Evolutionary conservation across 192 early-diverging fungal genomes (phyloP).

Genomic region (Umbelopsis sp.): DNA sequence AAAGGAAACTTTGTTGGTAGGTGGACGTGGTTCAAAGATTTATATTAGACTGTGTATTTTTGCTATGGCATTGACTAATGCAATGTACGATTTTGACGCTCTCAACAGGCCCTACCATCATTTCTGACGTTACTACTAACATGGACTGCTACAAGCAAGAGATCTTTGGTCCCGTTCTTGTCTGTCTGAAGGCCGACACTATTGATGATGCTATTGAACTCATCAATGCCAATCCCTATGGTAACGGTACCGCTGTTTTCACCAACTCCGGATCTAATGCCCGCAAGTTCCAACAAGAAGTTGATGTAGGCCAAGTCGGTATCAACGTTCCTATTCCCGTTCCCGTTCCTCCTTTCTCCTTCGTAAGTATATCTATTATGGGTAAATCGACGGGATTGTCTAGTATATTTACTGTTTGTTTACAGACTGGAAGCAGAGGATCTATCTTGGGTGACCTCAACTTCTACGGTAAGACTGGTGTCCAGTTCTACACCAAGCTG

Average conservation of each 20-base stretch:
- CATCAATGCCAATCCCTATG: constrained; percentile 90
- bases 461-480: constrained; percentile 82
- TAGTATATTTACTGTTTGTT: no score
- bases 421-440: constrained; percentile 76
- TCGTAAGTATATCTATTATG: constrained; percentile 31
- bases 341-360: constrained; percentile 95
- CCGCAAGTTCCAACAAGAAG: constrained; percentile 83
- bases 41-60: no score
- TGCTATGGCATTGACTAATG: no score
- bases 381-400: no score
- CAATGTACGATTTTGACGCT: no score
- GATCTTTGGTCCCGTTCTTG: constrained; percentile 94
- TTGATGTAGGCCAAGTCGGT: constrained; percentile 93
- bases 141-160: constrained; percentile 95
- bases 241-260: constrained; percentile 85
- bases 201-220: constrained; percentile 91
- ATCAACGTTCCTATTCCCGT: constrained; percentile 93
- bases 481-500: constrained; percentile 87
- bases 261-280: constrained; percentile 89
- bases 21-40: background rate
- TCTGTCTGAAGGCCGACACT: constrained; percentile 79
- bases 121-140: constrained; percentile 67
- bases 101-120: constrained; percentile 77
- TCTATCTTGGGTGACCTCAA: constrained; percentile 94
- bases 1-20: constrained; percentile 90